Evolutionary conservation across 2,329 filamentous ascomycete genomes (phyloP), one percentile per base, ranked within the genome.

Genomic region (Xylaria polymorpha): DNA sequence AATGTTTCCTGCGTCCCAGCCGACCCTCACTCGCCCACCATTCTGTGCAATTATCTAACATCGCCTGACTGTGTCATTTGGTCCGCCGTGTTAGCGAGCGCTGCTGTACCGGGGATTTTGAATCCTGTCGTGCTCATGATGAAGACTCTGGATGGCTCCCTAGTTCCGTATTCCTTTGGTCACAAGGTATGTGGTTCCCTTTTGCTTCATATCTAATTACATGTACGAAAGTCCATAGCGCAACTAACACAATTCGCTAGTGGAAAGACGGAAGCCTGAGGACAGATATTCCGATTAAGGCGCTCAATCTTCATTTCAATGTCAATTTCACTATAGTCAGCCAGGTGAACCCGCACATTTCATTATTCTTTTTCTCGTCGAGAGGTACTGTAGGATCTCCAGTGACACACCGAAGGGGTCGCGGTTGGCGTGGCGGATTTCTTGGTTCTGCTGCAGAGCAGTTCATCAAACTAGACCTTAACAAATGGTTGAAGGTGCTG

Each of bases 311-410:
- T 0, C 94, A 98, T 78, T 99, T 99, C 85, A 98, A 98, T 79
- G 96, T 98, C 80, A 98, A 97, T 79, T 99, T 98, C 80, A 95
- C 93, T 72, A 94, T 99, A 72, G 96, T 91, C 74, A 87, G 85
- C 74, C 88, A 94, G 82, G 95, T 98, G 58, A 99, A 99, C 79
- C 96, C 96, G 1, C 96, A 99, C 79, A 95, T 99, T 80, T 98
- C 97, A 77, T 90, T 98, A 35, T 99, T 99, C 86, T 98, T 99
- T 87, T 99, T 98, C 85, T 96, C 92, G 37, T 97, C 94, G 0
- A 89, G 96, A 39, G 96, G 96, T 14, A 92, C 92, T 0, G 95
- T 98, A 10, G 96, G 96, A 5, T 91, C 93, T 61, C 96, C 96
- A 10, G 96, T 98, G 20, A 98, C 94, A 0, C 96, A 99, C 80